Evolutionary conservation across 1,284 basidiomycete species (phyloP), one percentile per base, ranked within the genome.

Genomic region (Volvariella surrecta): DNA sequence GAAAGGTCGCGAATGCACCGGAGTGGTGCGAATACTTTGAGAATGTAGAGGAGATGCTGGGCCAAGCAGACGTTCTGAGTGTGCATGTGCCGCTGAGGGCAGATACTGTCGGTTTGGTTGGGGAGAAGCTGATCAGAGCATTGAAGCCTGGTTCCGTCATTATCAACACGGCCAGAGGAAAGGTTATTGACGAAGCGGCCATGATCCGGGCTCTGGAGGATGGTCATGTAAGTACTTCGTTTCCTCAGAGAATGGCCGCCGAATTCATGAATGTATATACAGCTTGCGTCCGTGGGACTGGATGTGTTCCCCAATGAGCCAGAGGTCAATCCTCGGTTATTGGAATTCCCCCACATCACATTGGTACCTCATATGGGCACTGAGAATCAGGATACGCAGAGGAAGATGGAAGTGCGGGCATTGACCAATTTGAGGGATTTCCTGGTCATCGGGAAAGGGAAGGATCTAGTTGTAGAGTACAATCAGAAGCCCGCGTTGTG

Each of bases 241-340:
- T 38, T 41, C 38, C 44, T 41, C 6, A 15, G 24, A 11, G 24
- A 42, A 30, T 19, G 11, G 20, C 38, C 11, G 9, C 32, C 28
- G 39, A 22, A 18, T 28, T 31, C 47, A 35, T 35, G n/a, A 11
- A 24, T 42, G 28, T 20, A 37, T 39, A n/a, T 43, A 46, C 55
- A 92, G 85, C 74, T 92, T 47, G 78, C 74, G 40, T 82, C 82
- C 1, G 86, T 89, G 16, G 93, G 93, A 17, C 70, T 97, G 17
- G 93, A 96, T 52, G 92, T 95, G 21, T 96, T 77, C 67, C 89
- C 89, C 3, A 73, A 91, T 60, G 92, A 96, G 61, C 92, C 91
- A 1, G 63, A 80, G 37, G 82, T 95, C 43, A 89, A 94, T 61
- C 83, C 86, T 1, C 76, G 80, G 16, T 65, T 94, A 32, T 70